Evolutionary conservation across 1,284 basidiomycete species (phyloP).

Genomic region (Puccinia coronata): DNA sequence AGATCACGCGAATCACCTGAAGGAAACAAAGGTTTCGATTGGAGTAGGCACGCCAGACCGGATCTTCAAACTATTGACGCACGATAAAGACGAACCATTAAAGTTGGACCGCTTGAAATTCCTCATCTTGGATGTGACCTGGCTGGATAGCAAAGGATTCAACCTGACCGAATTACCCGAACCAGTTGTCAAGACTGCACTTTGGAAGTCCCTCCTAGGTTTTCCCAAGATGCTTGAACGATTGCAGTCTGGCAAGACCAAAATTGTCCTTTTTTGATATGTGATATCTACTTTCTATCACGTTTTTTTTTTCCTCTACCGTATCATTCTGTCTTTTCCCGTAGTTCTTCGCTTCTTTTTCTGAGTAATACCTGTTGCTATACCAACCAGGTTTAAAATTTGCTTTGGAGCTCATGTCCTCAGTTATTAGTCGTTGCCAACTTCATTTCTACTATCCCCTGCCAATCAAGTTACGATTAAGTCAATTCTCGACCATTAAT

Average conservation of each 20-base stretch:
- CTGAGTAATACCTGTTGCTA: not conserved
- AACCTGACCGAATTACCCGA: conserved; percentile 35
- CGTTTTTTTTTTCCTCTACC: not conserved
- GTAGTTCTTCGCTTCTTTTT: not conserved
- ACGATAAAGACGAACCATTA: not conserved
- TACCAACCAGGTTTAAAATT: no score
- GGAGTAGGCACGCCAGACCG: conserved; percentile 40
- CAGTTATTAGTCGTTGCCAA: no score
- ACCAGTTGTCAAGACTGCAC: not conserved
- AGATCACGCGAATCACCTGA: conserved; percentile 23
- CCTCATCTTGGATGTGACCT: conserved; percentile 32
- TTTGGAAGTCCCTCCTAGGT: conserved; percentile 38
- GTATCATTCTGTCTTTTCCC: not conserved
- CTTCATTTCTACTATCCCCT: no score
- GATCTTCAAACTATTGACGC: conserved; percentile 22
- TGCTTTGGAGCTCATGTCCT: no score
- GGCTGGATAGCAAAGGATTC: conserved; percentile 31
- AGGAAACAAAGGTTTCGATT: not conserved
- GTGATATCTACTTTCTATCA: not conserved
- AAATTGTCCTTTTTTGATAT: conserved; percentile 38
- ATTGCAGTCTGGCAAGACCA: conserved; percentile 26
- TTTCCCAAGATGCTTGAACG: conserved; percentile 4
- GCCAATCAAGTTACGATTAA: no score
- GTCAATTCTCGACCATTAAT: no score
- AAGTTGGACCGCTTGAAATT: conserved; percentile 34